Percentiles rank a stretch among this genome's conserved stretches.
phyloP scores from a whole-genome alignment of 441 rosid species.

The Erodium trifolium region DNA sequence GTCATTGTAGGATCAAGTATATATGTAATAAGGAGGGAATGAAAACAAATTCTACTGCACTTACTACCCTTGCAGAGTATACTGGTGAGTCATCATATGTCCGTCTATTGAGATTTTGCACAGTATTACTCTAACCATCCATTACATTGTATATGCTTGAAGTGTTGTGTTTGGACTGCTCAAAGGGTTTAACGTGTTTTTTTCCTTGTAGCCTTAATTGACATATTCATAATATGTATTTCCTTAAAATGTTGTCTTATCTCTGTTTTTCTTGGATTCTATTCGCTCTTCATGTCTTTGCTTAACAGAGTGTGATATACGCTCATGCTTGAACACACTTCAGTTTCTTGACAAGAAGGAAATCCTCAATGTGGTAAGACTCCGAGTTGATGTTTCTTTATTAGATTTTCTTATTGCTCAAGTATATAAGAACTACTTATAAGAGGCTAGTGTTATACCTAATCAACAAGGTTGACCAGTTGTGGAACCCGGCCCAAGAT shows the following conservation, averaged over 20 bases:
- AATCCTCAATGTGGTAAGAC: slow-evolving; percentile 70
- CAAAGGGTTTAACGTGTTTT: slow-evolving; percentile 11
- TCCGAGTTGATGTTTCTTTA: slow-evolving; percentile 12
- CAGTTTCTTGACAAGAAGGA: slow-evolving; percentile 92
- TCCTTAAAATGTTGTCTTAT: neutral
- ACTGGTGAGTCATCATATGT: slow-evolving; percentile 50
- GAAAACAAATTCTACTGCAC: slow-evolving; percentile 79
- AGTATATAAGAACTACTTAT: too few relatives aligned
- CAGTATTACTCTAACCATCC: neutral
- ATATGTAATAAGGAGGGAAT: slow-evolving; percentile 82
- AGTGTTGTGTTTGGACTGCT: neutral
- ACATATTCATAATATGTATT: neutral
- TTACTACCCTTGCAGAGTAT: slow-evolving; percentile 76
- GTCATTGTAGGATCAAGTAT: slow-evolving; percentile 62
- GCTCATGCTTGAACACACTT: slow-evolving; percentile 90
- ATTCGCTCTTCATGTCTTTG: slow-evolving; percentile 17
- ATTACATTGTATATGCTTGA: neutral
- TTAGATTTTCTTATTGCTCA: neutral
- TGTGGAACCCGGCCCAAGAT: too few relatives aligned
- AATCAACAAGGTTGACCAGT: too few relatives aligned
- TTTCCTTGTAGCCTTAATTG: neutral
- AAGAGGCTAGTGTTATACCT: too few relatives aligned
- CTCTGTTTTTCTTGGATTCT: slow-evolving; percentile 1
- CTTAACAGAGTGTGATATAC: slow-evolving; percentile 85
- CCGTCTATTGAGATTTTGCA: slow-evolving; percentile 10